Evolutionary conservation across 2,329 filamentous ascomycete genomes (phyloP).

Genomic region (Lasiodiplodia sp.): DNA sequence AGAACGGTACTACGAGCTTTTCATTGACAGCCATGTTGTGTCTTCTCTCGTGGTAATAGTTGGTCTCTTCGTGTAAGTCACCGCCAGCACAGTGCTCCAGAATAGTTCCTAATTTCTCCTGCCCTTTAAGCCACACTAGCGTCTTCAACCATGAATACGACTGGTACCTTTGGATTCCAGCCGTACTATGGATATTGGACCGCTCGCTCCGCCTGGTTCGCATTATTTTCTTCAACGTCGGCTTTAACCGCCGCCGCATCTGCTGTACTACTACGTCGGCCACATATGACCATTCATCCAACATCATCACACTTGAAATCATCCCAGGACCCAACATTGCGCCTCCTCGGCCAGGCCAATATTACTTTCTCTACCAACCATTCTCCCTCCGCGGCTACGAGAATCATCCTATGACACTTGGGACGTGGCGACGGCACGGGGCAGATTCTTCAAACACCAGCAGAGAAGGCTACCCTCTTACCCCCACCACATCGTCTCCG

Average conservation of each 20-base stretch:
- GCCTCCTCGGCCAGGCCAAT: constrained; percentile 53
- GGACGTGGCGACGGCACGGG: constrained; percentile 34
- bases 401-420: constrained; percentile 61
- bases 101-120: constrained; percentile 52
- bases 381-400: constrained; percentile 56
- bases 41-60: constrained; percentile 53
- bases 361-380: constrained; percentile 60
- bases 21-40: constrained; percentile 55
- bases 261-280: constrained; percentile 48
- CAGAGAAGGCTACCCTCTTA: constrained; percentile 2
- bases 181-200: constrained; percentile 60
- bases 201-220: constrained; percentile 56
- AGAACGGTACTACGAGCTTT: constrained; percentile 54
- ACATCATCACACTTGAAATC: constrained; percentile 58
- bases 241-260: constrained; percentile 40
- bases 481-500: constrained; percentile 2
- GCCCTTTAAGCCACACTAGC: constrained; percentile 46
- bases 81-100: not conserved
- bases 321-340: constrained; percentile 45
- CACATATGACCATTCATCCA: constrained; percentile 53
- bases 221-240: constrained; percentile 53
- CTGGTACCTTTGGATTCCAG: constrained; percentile 58
- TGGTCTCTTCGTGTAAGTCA: constrained; percentile 60
- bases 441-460: not conserved
- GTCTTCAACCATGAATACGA: constrained; percentile 60